Conservation (phyloP, 2,329 filamentous ascomycete genomes). For the Aspergillus hortae region DNA sequence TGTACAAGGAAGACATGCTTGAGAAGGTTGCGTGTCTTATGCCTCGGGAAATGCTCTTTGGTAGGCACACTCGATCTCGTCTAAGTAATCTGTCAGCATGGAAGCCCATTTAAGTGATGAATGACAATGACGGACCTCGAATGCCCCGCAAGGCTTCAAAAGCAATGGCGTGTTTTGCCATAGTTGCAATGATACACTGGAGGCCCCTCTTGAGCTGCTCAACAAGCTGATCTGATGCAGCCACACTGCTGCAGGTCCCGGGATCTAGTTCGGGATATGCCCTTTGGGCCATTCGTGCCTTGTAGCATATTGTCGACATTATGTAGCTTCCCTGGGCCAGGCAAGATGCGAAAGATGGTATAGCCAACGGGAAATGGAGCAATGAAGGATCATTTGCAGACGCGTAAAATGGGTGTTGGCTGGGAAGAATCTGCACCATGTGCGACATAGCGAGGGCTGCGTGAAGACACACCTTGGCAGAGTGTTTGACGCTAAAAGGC, state of each 20-base stretch:
- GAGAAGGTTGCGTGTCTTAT: neutral
- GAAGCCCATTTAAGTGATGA: neutral
- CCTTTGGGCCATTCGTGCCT: conserved; percentile 35
- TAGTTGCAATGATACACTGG: conserved; percentile 33
- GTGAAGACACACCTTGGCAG: conserved; percentile 39
- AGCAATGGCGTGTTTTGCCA: conserved; percentile 39
- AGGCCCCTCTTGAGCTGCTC: conserved; percentile 37
- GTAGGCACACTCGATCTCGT: conserved; percentile 39
- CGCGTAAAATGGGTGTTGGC: conserved; percentile 19
- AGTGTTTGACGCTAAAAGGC: conserved; percentile 41
- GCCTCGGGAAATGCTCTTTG: neutral
- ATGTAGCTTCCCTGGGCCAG: conserved; percentile 47
- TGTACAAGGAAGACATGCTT: no score
- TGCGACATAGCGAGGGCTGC: conserved; percentile 40
- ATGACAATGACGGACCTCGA: conserved; percentile 31
- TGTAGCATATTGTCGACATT: conserved; percentile 45
- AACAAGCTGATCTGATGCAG: conserved; percentile 28
- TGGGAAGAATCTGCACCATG: conserved; percentile 39
- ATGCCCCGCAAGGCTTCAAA: conserved; percentile 44
- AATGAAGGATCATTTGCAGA: conserved; percentile 1
- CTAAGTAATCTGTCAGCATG: conserved; percentile 19
- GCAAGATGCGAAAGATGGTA: conserved; percentile 47
- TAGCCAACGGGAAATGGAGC: conserved; percentile 35
- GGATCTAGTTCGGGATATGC: conserved; percentile 18
- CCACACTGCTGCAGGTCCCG: conserved; percentile 16